A percentile compares a stretch with the other conserved stretches of the same genome.
phyloP scores from a whole-genome alignment of 192 early-diverging fungal species.

The Backusella sp. region DNA sequence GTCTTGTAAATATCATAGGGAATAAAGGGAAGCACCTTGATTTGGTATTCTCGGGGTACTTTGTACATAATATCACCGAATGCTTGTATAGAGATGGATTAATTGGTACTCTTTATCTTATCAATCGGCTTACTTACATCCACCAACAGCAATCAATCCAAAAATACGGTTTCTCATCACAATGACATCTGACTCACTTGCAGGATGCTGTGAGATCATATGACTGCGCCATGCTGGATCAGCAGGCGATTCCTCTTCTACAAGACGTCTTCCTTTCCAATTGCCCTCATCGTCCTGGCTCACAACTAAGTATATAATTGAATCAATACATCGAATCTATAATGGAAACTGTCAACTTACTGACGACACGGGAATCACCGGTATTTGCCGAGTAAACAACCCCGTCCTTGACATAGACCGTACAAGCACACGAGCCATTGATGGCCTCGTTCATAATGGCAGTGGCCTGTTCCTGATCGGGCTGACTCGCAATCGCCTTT shows the following conservation, averaged over 20 bases:
- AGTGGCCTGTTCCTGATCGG: conserved; percentile 29
- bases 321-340: no score
- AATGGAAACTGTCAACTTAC: no score
- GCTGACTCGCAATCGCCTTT: conserved; percentile 1
- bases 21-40: conserved; percentile 45
- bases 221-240: conserved; percentile 33
- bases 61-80: conserved; percentile 66
- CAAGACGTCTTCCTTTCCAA: conserved; percentile 54
- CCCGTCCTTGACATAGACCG: conserved; percentile 50
- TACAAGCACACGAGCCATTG: conserved; percentile 53
- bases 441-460: conserved; percentile 38
- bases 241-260: conserved; percentile 54
- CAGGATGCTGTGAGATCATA: conserved; percentile 41
- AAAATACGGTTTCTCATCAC: conserved; percentile 21
- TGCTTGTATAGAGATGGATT: conserved; percentile 39
- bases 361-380: conserved; percentile 53
- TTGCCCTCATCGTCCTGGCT: conserved; percentile 71
- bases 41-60: conserved; percentile 46
- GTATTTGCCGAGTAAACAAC: conserved; percentile 54
- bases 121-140: conserved; percentile 23
- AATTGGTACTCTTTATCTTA: neutral
- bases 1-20: conserved; percentile 35
- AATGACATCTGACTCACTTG: conserved; percentile 17
- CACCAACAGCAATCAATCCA: conserved; percentile 30
- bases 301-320: conserved; percentile 36